Evolutionary conservation across 2,329 filamentous ascomycete genomes (phyloP), one percentile per base, ranked within the genome.

Genomic region (Xylaria sp.): DNA sequence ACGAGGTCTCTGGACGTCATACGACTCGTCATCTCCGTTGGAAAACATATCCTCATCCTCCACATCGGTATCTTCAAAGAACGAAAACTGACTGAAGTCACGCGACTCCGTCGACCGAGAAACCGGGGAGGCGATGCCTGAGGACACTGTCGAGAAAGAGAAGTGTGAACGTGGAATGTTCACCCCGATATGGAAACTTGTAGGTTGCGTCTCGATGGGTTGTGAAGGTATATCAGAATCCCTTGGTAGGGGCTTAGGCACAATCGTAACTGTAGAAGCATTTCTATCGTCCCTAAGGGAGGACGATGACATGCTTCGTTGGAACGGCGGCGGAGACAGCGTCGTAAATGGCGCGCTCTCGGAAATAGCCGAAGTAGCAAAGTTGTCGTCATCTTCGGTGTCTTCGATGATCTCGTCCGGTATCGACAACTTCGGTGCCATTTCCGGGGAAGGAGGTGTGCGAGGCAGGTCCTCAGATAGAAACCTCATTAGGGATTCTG

Each of bases 371-470:
- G 79, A 78, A 3, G 75, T 78, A n/a, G 82, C 82, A 62, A 87
- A 86, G 69, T 86, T 86, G 59, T 85, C 81, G 61, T 86, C 83
- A 56, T 86, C 82, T 45, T 85, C 82, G 41, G 72, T 72, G 47
- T 80, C 78, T 50, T 82, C 80, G 7, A 68, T 72, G 37, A 76
- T 78, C 49, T 80, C 75, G 45, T 79, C 74, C 1, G 77, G 75
- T 19, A 80, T 78, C 38, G 63, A 61, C 20, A 78, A 59, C 11
- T 63, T 63, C 9, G 67, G 67, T 21, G 70, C 55, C 17, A 65
- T 65, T 50, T 77, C 73, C 39, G 67, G 70, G 24, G 63, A 62
- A 47, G 63, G 54, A 2, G 69, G 68, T 3, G 52, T 57, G 59
- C 68, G 51, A 20, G 74, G 72, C 8, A 57, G 57, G 46, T 82